Evolutionary conservation across 495 filamentous ascomycete species (phyloP).

Genomic region (Penicillium atrosanguineum): DNA sequence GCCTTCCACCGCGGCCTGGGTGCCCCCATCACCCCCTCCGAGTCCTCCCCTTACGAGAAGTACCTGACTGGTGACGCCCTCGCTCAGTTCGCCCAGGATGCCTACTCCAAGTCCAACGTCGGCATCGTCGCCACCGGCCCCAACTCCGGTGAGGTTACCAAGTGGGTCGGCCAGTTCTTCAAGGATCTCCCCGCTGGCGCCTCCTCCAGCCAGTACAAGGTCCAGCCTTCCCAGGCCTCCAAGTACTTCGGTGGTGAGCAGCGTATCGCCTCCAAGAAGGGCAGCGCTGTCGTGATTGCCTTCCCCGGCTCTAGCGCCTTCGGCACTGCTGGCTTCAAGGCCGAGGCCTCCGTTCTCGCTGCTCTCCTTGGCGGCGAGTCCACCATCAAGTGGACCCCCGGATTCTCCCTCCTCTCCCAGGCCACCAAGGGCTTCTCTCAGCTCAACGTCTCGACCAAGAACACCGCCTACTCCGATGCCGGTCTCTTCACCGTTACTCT

Average conservation of each 20-base stretch:
- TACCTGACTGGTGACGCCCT: constrained; percentile 74
- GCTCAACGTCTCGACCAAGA: constrained; percentile 65
- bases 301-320: constrained; percentile 86
- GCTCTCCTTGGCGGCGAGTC: constrained; percentile 88
- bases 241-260: constrained; percentile 96
- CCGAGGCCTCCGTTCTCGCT: constrained; percentile 84
- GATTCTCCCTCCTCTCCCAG: constrained; percentile 85
- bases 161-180: constrained; percentile 95
- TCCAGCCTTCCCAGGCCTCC: constrained; percentile 48
- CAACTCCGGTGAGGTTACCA: constrained; percentile 68
- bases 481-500: constrained; percentile 84
- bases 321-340: constrained; percentile 70
- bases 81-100: constrained; percentile 65
- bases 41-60: constrained; percentile 65
- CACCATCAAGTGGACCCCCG: constrained; percentile 91
- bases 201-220: constrained; percentile 35
- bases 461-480: constrained; percentile 88
- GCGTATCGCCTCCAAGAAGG: constrained; percentile 70
- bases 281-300: constrained; percentile 79
- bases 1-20: constrained; percentile 97
- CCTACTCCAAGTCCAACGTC: constrained; percentile 85
- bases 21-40: constrained; percentile 64
- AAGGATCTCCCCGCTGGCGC: constrained; percentile 40
- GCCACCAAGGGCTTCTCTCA: constrained; percentile 63
- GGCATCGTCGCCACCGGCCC: constrained; percentile 88